A percentile compares a stretch with the other conserved stretches of the same genome.
These are phyloP conservation scores for Termitomyces sp. DNA, from an alignment of 768 basidiomycete genomes.

Conservation along the genomic window DNA sequence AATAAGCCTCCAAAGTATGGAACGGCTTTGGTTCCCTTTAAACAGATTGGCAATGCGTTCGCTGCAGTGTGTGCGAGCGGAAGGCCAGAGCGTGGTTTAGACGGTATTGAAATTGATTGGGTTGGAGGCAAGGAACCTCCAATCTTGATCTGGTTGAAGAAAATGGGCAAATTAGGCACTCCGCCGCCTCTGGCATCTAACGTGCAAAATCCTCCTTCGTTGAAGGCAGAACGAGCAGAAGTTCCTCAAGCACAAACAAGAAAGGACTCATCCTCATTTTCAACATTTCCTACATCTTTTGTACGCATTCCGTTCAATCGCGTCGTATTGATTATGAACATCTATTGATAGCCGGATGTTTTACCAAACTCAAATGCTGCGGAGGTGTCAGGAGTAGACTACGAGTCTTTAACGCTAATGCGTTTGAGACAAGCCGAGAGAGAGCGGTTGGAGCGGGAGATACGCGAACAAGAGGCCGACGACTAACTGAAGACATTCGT, in stretches of 20 bases:
- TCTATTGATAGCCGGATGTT: constrained; percentile 21
- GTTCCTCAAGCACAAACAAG: constrained; percentile 27
- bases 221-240: constrained; percentile 15
- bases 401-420: constrained; percentile 76
- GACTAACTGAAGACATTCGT: constrained; percentile 17
- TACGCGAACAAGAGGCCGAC: constrained; percentile 60
- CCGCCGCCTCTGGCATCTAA: constrained; percentile 8
- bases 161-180: constrained; percentile 57
- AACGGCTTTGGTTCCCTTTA: constrained; percentile 72
- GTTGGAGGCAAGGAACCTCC: constrained; percentile 70
- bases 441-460: constrained; percentile 71
- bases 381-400: constrained; percentile 50
- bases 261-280: constrained; percentile 36
- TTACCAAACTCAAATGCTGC: constrained; percentile 20
- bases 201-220: neutral
- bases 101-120: constrained; percentile 69
- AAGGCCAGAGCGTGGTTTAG: constrained; percentile 44
- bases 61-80: constrained; percentile 64
- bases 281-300: constrained; percentile 58
- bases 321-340: constrained; percentile 3
- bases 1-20: constrained; percentile 59
- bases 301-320: constrained; percentile 27
- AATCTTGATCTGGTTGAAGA: constrained; percentile 68
- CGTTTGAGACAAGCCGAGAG: constrained; percentile 79
- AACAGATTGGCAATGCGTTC: constrained; percentile 72